Conservation (phyloP, 768 basidiomycete genomes). For the Pisolithus albus region DNA sequence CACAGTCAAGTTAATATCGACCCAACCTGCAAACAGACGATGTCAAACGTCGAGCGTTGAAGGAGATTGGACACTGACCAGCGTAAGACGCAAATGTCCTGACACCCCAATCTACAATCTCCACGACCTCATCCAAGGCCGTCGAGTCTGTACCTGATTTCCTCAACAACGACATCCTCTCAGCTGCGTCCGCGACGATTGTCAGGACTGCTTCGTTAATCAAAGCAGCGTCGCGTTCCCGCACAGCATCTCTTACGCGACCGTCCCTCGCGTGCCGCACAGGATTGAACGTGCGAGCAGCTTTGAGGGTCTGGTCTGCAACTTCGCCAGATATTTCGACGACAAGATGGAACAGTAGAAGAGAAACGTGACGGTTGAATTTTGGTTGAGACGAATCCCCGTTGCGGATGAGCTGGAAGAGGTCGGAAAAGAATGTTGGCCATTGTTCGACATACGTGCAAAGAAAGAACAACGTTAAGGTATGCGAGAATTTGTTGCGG, state of each 20-base stretch:
- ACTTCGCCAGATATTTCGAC: constrained; percentile 96
- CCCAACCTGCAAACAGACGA: constrained; percentile 66
- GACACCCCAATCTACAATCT: constrained; percentile 89
- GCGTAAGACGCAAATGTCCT: constrained; percentile 90
- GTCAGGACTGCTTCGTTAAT: constrained; percentile 86
- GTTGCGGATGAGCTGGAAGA: constrained; percentile 67
- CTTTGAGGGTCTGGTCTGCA: constrained; percentile 91
- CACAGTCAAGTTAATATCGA: constrained; percentile 94
- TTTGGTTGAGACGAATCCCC: constrained; percentile 48
- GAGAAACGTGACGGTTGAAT: constrained; percentile 78
- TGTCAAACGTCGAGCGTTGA: neutral
- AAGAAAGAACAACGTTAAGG: constrained; percentile 82
- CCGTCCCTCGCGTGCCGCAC: constrained; percentile 76
- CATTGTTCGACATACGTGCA: constrained; percentile 81
- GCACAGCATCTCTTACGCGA: constrained; percentile 81
- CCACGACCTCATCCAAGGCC: constrained; percentile 53
- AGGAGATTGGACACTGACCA: constrained; percentile 48
- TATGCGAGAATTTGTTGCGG: constrained; percentile 93
- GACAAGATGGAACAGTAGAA: constrained; percentile 86
- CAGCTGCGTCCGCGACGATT: constrained; percentile 65
- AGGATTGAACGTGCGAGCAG: constrained; percentile 66
- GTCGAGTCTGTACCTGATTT: constrained; percentile 44
- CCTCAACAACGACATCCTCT: constrained; percentile 46
- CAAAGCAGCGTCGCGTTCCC: constrained; percentile 79
- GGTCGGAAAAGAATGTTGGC: constrained; percentile 77